Percentiles rank a stretch among this genome's conserved stretches.
These are phyloP conservation scores for Fusarium sp. DNA, from an alignment of 2,329 filamentous ascomycete species.

Conservation along the genomic window DNA sequence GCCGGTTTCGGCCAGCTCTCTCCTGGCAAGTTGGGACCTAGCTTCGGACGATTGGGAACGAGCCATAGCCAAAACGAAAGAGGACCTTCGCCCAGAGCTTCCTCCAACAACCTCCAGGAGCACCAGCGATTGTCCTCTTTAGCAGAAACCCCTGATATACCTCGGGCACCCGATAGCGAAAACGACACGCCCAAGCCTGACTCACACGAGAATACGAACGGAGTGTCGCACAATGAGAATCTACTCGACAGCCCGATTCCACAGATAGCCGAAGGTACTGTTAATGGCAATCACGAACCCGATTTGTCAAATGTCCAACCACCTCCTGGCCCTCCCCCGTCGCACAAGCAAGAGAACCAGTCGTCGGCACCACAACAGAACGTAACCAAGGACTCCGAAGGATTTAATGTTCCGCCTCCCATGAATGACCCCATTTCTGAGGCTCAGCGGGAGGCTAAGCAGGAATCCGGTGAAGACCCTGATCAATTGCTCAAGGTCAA, in stretches of 20 bases:
- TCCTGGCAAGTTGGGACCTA: slow-evolving; percentile 62
- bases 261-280: slow-evolving; percentile 49
- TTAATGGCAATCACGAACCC: slow-evolving; percentile 62
- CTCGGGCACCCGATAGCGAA: slow-evolving; percentile 47
- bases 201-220: slow-evolving; percentile 60
- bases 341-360: slow-evolving; percentile 54
- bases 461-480: slow-evolving; percentile 65
- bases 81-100: slow-evolving; percentile 67
- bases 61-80: slow-evolving; percentile 65
- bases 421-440: slow-evolving; percentile 76
- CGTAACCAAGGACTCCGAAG: slow-evolving; percentile 76
- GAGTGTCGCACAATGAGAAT: slow-evolving; percentile 52
- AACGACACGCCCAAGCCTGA: slow-evolving; percentile 44
- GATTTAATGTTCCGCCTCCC: slow-evolving; percentile 77
- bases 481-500: slow-evolving; percentile 82
- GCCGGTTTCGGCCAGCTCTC: slow-evolving; percentile 70
- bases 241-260: slow-evolving; percentile 49
- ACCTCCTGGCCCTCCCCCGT: slow-evolving; percentile 64
- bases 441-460: slow-evolving; percentile 71
- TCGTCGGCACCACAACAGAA: slow-evolving; percentile 48
- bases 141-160: slow-evolving; percentile 65
- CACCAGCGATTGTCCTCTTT: slow-evolving; percentile 68
- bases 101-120: slow-evolving; percentile 70
- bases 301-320: slow-evolving; percentile 66
- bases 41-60: slow-evolving; percentile 73